A percentile compares a stretch with the other conserved stretches of the same genome.
phyloP scores from a whole-genome alignment of 2,329 filamentous ascomycete genomes.

The Monilinia polystroma region DNA sequence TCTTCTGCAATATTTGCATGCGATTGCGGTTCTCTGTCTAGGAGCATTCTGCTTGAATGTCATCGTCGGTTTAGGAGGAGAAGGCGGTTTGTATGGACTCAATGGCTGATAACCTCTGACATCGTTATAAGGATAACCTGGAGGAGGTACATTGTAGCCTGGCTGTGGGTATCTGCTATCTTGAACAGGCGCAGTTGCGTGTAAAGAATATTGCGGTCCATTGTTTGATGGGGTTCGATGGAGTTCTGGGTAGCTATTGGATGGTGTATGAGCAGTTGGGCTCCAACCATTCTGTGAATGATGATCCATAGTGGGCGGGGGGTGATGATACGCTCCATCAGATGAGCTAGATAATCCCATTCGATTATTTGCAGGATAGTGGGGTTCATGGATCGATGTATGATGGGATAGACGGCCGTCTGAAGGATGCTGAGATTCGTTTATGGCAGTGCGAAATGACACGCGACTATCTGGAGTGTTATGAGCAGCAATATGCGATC shows the following conservation, averaged over 20 bases:
- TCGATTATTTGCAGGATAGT: not conserved
- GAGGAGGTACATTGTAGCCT: not conserved
- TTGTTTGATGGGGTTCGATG: not conserved
- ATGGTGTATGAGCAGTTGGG: not conserved
- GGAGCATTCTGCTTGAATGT: conserved; percentile 50
- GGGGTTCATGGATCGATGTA: not conserved
- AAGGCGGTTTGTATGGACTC: not conserved
- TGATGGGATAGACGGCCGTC: not conserved
- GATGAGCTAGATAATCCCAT: not conserved
- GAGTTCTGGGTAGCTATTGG: no score
- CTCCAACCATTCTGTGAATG: not conserved
- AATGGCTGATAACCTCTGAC: conserved; percentile 30
- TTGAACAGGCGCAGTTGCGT: not conserved
- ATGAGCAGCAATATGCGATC: not conserved
- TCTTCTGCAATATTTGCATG: conserved; percentile 58
- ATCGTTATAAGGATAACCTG: conserved; percentile 13
- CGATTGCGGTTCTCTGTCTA: conserved; percentile 59
- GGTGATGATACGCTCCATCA: not conserved
- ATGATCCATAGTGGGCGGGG: not conserved
- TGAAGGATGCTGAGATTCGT: not conserved
- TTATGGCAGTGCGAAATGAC: not conserved
- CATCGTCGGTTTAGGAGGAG: conserved; percentile 25
- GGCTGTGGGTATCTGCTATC: not conserved
- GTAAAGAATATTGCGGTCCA: not conserved
- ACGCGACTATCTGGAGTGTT: not conserved